These are phyloP conservation scores for Pilatotrama ljubarskyi DNA, from an alignment of 768 basidiomycete genomes.

Conservation along the genomic window DNA sequence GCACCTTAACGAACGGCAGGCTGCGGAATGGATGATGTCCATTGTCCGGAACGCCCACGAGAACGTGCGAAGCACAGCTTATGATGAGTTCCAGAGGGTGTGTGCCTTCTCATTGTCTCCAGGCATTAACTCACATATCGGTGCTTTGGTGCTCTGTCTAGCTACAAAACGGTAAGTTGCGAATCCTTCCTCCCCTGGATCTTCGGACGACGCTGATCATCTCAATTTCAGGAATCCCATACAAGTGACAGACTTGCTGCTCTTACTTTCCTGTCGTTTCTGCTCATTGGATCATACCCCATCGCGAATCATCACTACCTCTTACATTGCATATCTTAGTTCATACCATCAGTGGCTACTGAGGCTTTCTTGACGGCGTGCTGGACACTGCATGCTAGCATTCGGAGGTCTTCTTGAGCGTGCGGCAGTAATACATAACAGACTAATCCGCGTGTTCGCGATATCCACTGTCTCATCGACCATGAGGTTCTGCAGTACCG, in stretches of 20 bases:
- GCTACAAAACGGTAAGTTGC: slow-evolving; percentile 46
- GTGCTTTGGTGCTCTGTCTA: slow-evolving; percentile 22
- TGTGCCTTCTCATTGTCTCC: slow-evolving; percentile 29
- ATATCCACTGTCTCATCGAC: too few relatives aligned
- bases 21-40: slow-evolving; percentile 91
- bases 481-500: too few relatives aligned
- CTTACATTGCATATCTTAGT: too few relatives aligned
- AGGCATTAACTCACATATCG: not conserved
- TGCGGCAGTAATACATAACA: too few relatives aligned
- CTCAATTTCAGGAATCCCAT: slow-evolving; percentile 29
- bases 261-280: not conserved
- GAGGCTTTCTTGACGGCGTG: too few relatives aligned
- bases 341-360: too few relatives aligned
- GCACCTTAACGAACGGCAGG: slow-evolving; percentile 81
- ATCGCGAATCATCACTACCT: too few relatives aligned
- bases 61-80: slow-evolving; percentile 89
- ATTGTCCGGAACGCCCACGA: slow-evolving; percentile 92
- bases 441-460: too few relatives aligned
- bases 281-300: too few relatives aligned
- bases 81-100: slow-evolving; percentile 94
- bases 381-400: too few relatives aligned
- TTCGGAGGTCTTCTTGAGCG: too few relatives aligned
- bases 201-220: not conserved
- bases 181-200: too few relatives aligned
- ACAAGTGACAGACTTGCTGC: slow-evolving; percentile 29